phyloP scores from a whole-genome alignment of 192 early-diverging fungal genomes.

The Coemansia sp. region DNA sequence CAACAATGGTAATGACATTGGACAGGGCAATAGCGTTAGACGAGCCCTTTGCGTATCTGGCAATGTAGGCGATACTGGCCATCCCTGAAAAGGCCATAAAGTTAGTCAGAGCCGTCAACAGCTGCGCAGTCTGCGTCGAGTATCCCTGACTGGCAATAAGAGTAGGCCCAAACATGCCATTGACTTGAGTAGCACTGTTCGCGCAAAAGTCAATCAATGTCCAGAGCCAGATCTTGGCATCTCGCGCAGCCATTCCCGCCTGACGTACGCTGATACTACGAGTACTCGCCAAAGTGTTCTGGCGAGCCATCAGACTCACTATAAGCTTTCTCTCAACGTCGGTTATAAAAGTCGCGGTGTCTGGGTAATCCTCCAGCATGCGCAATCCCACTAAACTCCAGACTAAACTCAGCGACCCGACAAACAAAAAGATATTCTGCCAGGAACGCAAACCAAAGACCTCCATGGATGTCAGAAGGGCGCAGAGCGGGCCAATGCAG shows the following conservation, averaged over 20 bases:
- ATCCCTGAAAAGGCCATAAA: constrained; percentile 48
- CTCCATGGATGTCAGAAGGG: constrained; percentile 20
- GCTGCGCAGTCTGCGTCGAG: constrained; percentile 33
- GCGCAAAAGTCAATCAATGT: constrained; percentile 47
- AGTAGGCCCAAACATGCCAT: constrained; percentile 54
- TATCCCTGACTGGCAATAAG: constrained; percentile 50
- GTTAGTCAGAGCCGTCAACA: constrained; percentile 44
- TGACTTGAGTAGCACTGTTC: constrained; percentile 47
- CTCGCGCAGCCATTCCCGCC: constrained; percentile 21
- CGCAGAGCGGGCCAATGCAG: constrained; percentile 42
- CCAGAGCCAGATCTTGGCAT: constrained; percentile 49
- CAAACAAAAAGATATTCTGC: constrained; percentile 41
- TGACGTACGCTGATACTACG: constrained; percentile 30
- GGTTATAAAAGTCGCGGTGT: constrained; percentile 40
- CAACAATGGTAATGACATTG: constrained; percentile 23
- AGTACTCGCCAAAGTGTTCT: constrained; percentile 43
- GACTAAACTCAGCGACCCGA: constrained; percentile 26
- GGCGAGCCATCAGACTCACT: constrained; percentile 29
- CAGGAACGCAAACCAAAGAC: constrained; percentile 12
- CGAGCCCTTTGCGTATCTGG: constrained; percentile 19
- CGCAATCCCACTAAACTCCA: constrained; percentile 39
- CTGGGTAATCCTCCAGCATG: constrained; percentile 44
- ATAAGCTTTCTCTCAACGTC: constrained; percentile 30
- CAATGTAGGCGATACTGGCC: constrained; percentile 42
- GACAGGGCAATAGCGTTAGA: constrained; percentile 32